Percentiles rank a stretch among this genome's conserved stretches.
Conservation (phyloP, 495 filamentous ascomycete genomes). For the Hyaloscypha finlandica region DNA sequence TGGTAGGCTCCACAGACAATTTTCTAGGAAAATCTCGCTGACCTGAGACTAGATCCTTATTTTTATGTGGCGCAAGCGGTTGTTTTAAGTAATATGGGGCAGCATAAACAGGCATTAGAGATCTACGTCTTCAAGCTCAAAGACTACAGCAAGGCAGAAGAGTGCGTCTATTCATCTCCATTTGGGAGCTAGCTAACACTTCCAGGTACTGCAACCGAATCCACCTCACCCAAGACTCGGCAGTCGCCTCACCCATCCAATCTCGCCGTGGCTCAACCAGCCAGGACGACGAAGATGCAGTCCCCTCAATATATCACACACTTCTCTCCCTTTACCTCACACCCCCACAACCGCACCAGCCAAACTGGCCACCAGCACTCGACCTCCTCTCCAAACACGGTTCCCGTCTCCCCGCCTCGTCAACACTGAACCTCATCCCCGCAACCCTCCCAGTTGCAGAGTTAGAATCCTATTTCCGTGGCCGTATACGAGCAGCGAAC, state of each 20-base stretch:
- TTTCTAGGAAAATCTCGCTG: not conserved
- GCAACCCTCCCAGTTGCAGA: conserved; percentile 72
- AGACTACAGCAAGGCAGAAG: conserved; percentile 88
- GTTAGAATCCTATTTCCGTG: conserved; percentile 89
- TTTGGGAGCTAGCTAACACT: conserved; percentile 3
- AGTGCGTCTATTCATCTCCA: conserved; percentile 53
- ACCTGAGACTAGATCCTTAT: conserved; percentile 60
- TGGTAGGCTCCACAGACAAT: conserved; percentile 49
- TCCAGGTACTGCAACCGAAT: conserved; percentile 85
- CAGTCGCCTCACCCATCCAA: conserved; percentile 39
- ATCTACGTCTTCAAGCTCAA: conserved; percentile 95
- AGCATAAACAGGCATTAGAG: conserved; percentile 89
- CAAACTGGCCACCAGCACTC: conserved; percentile 77
- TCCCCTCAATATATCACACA: conserved; percentile 83
- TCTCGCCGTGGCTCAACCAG: conserved; percentile 41
- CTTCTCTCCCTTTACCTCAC: conserved; percentile 88
- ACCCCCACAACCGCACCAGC: conserved; percentile 72
- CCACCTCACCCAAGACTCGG: conserved; percentile 59
- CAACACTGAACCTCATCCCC: conserved; percentile 85
- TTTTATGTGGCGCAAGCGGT: conserved; percentile 92
- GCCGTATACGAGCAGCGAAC: conserved; percentile 86
- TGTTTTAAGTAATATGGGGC: conserved; percentile 92
- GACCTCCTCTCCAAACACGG: conserved; percentile 89
- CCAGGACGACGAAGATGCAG: conserved; percentile 56
- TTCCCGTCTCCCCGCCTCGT: conserved; percentile 82